Percentiles rank a stretch among this genome's conserved stretches.
These are phyloP conservation scores for Talaromyces adpressus DNA, from an alignment of 495 filamentous ascomycete genomes.

Conservation along the genomic window DNA sequence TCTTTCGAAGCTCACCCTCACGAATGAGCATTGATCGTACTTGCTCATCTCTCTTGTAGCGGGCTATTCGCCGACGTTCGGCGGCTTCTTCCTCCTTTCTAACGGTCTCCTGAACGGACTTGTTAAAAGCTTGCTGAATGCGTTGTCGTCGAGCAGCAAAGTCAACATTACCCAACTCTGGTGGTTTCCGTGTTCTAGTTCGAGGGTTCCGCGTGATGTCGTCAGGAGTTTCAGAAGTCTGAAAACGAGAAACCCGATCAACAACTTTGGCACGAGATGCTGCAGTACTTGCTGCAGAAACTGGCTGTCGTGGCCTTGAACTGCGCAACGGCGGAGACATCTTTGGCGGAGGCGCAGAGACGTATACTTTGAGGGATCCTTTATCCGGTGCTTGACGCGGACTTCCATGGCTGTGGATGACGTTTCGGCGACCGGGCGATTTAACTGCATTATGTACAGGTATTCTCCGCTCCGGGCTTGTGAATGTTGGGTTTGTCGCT, in stretches of 20 bases:
- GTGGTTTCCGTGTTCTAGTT: slow-evolving; percentile 35
- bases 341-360: slow-evolving; percentile 53
- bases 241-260: slow-evolving; percentile 39
- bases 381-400: slow-evolving; percentile 30
- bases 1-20: slow-evolving; percentile 21
- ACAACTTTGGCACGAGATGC: slow-evolving; percentile 55
- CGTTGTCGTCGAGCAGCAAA: slow-evolving; percentile 69
- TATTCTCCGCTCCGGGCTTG: slow-evolving; percentile 21
- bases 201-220: slow-evolving; percentile 27
- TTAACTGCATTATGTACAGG: slow-evolving; percentile 24
- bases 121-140: slow-evolving; percentile 75
- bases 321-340: slow-evolving; percentile 73
- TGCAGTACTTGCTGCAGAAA: slow-evolving; percentile 63
- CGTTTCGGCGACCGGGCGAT: slow-evolving; percentile 26
- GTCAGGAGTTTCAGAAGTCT: slow-evolving; percentile 23
- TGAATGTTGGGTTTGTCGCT: slow-evolving; percentile 16
- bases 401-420: slow-evolving; percentile 22
- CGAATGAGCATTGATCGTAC: slow-evolving; percentile 20
- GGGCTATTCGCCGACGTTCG: slow-evolving; percentile 33
- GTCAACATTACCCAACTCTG: slow-evolving; percentile 63
- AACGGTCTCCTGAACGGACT: slow-evolving; percentile 64
- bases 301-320: slow-evolving; percentile 71
- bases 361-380: slow-evolving; percentile 57
- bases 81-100: slow-evolving; percentile 46
- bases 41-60: slow-evolving; percentile 29